Conservation (phyloP, 2,329 filamentous ascomycete genomes). For the Sphaerulina vaccinii region DNA sequence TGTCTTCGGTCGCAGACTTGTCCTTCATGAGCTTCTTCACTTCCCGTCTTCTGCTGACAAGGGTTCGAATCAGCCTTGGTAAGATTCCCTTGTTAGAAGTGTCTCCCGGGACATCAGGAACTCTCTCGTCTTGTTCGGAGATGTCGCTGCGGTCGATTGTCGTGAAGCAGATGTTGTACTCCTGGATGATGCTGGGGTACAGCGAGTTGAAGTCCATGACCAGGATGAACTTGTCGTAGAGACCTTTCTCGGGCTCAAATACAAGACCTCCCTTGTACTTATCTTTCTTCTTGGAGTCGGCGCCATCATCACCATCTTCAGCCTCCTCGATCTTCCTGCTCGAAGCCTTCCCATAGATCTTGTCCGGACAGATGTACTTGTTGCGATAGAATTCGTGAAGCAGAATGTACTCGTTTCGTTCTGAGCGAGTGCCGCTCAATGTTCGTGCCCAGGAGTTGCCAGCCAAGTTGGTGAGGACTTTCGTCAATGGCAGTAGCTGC, state of each 20-base stretch:
- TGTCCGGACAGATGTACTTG: slow-evolving; percentile 98
- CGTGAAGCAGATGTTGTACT: slow-evolving; percentile 99
- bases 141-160: slow-evolving; percentile 78
- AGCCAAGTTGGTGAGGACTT: slow-evolving; percentile 91
- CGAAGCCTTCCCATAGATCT: slow-evolving; percentile 69
- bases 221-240: slow-evolving; percentile 96
- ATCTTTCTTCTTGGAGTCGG: slow-evolving; percentile 91
- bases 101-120: slow-evolving; percentile 76
- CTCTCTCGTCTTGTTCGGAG: slow-evolving; percentile 78
- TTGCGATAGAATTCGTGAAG: slow-evolving; percentile 94
- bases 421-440: slow-evolving; percentile 88
- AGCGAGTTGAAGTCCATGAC: slow-evolving; percentile 99
- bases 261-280: slow-evolving; percentile 99
- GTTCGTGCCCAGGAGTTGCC: slow-evolving; percentile 98
- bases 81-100: slow-evolving; percentile 81
- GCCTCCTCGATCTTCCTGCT: slow-evolving; percentile 71
- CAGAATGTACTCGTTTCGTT: slow-evolving; percentile 98
- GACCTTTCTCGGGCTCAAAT: slow-evolving; percentile 93
- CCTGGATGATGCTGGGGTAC: slow-evolving; percentile 97
- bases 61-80: slow-evolving; percentile 84
- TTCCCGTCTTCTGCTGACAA: slow-evolving; percentile 83
- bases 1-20: slow-evolving; percentile 77
- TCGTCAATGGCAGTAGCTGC: slow-evolving; percentile 90
- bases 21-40: slow-evolving; percentile 98
- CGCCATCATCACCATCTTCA: slow-evolving; percentile 63